Evolutionary conservation across 2,329 filamentous ascomycete genomes (phyloP).

Genomic region (Herpotrichia juniperi): DNA sequence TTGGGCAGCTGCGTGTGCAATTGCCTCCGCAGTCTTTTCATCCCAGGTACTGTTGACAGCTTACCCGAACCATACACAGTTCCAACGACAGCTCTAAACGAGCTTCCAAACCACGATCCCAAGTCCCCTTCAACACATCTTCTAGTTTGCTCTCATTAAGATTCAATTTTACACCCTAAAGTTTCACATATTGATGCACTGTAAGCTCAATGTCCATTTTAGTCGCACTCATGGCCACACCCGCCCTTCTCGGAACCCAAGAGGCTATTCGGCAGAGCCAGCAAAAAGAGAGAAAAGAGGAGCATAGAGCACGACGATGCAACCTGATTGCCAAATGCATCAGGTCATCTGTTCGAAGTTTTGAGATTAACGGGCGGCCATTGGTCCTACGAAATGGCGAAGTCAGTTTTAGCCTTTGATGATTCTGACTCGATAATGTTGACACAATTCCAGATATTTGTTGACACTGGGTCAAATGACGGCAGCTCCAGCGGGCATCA

Average conservation of each 20-base stretch:
- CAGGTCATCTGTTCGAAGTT: conserved; percentile 50
- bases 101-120: background rate
- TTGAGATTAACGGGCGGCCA: conserved; percentile 52
- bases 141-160: too few species aligned
- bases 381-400: conserved; percentile 54
- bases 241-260: conserved; percentile 55
- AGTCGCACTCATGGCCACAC: conserved; percentile 49
- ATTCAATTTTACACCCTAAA: background rate
- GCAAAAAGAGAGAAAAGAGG: conserved; percentile 55
- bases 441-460: conserved; percentile 43
- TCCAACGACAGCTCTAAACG: too few species aligned
- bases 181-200: background rate
- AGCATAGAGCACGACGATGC: conserved; percentile 56
- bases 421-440: background rate
- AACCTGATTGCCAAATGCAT: conserved; percentile 56
- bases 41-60: too few species aligned
- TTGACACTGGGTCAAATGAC: conserved; percentile 58
- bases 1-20: too few species aligned
- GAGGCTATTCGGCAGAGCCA: conserved; percentile 59
- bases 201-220: conserved; percentile 52
- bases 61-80: too few species aligned
- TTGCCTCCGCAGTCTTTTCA: too few species aligned
- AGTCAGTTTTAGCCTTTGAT: conserved; percentile 26
- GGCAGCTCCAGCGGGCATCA: conserved; percentile 58
- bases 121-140: too few species aligned